phyloP scores from a whole-genome alignment of 2,329 filamentous ascomycete genomes.

The Boeremia exigua region DNA sequence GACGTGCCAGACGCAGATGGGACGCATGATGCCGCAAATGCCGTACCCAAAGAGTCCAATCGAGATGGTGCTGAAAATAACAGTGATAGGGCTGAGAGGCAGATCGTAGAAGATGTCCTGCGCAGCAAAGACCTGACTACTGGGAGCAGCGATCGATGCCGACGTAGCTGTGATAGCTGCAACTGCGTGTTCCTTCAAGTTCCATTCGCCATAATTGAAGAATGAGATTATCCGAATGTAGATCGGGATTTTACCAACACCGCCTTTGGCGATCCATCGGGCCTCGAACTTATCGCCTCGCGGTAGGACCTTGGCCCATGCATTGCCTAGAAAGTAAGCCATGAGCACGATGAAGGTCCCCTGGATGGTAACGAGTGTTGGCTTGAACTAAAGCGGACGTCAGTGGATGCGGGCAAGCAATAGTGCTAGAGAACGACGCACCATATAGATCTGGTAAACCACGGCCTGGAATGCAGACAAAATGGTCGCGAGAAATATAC shows the following conservation, averaged over 20 bases:
- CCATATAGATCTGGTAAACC: constrained; percentile 23
- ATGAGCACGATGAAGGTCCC: constrained; percentile 26
- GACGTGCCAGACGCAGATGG: constrained; percentile 25
- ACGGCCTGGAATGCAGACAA: constrained; percentile 23
- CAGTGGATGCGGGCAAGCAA: not conserved
- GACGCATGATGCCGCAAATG: constrained; percentile 22
- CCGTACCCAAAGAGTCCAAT: constrained; percentile 25
- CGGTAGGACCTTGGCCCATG: constrained; percentile 19
- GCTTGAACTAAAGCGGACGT: constrained; percentile 19
- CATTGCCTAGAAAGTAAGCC: constrained; percentile 21
- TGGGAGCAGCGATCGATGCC: constrained; percentile 22
- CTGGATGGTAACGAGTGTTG: constrained; percentile 21
- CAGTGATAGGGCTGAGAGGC: constrained; percentile 17
- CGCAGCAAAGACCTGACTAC: constrained; percentile 23
- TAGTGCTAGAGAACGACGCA: not conserved
- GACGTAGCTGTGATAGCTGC: constrained; percentile 23
- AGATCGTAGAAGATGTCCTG: constrained; percentile 22
- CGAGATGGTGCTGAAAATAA: constrained; percentile 24
- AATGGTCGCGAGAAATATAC: constrained; percentile 17
- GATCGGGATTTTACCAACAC: constrained; percentile 13
- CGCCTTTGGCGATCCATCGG: constrained; percentile 20
- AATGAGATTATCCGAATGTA: constrained; percentile 23
- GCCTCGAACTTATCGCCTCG: constrained; percentile 24
- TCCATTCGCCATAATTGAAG: constrained; percentile 23
- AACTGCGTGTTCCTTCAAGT: constrained; percentile 22